Percentiles rank a stretch among this genome's conserved stretches.
phyloP scores from a whole-genome alignment of 768 basidiomycete species.

The Leucocoprinus leucothites region DNA sequence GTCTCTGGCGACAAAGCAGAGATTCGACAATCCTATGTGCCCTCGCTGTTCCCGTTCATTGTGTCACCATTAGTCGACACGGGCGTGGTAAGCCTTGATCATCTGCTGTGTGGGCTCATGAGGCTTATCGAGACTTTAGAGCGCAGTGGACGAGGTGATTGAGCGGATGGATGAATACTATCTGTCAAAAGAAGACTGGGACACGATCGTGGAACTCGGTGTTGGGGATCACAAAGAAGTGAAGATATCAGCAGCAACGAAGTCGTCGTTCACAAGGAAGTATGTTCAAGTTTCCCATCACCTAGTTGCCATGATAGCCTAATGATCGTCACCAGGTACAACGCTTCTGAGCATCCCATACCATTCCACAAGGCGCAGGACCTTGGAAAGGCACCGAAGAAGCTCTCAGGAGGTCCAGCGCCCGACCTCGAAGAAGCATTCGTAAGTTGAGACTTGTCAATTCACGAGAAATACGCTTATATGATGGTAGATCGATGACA shows the following conservation, averaged over 20 bases:
- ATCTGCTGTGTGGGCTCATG: not conserved
- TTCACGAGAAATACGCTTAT: constrained; percentile 6
- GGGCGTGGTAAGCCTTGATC: constrained; percentile 59
- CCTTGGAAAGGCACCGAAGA: constrained; percentile 78
- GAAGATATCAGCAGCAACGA: constrained; percentile 78
- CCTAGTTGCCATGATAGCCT: not conserved
- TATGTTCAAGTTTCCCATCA: constrained; percentile 32
- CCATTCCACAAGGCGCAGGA: constrained; percentile 90
- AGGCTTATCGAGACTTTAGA: constrained; percentile 37
- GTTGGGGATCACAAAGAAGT: constrained; percentile 81
- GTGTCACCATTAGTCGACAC: constrained; percentile 73
- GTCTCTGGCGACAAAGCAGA: constrained; percentile 89
- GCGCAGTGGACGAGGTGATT: constrained; percentile 80
- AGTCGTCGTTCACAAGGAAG: constrained; percentile 84
- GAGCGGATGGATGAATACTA: constrained; percentile 92
- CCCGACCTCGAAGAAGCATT: constrained; percentile 94
- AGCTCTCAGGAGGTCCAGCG: constrained; percentile 65
- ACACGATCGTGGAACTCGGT: constrained; percentile 90
- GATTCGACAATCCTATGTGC: constrained; percentile 89
- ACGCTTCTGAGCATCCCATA: constrained; percentile 85
- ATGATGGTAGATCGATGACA: constrained; percentile 25
- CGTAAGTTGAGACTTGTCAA: constrained; percentile 27
- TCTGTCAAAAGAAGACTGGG: constrained; percentile 94
- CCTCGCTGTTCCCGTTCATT: constrained; percentile 79
- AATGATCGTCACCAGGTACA: constrained; percentile 63